These are phyloP conservation scores for Candida piceae DNA, from an alignment of 805 yeast species.

Conservation along the genomic window DNA sequence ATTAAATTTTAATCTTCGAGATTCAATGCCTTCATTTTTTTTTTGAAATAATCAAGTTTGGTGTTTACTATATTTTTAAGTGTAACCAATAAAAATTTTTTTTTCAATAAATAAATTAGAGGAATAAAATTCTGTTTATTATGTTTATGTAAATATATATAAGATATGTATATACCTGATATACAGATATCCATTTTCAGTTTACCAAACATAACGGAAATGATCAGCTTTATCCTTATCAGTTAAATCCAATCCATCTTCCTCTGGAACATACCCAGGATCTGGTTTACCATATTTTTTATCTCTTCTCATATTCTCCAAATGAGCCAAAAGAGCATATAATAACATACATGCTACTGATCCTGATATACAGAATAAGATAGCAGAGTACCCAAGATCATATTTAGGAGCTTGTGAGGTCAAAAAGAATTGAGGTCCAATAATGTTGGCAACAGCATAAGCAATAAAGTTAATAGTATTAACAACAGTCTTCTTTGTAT, in stretches of 20 bases:
- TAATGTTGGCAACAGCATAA: slow-evolving; percentile 43
- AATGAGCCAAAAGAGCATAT: slow-evolving; percentile 1
- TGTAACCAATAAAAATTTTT: too few relatives aligned
- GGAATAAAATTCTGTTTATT: too few relatives aligned
- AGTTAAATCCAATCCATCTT: slow-evolving; percentile 12
- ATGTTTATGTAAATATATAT: too few relatives aligned
- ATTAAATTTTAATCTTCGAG: too few relatives aligned
- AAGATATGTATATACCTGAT: too few relatives aligned
- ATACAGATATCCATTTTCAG: neutral
- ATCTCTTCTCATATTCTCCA: slow-evolving; percentile 20
- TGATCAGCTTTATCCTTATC: slow-evolving; percentile 11
- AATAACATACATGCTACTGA: slow-evolving; percentile 6
- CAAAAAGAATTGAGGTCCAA: slow-evolving; percentile 52
- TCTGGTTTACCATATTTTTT: slow-evolving; percentile 21
- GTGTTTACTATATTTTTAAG: too few relatives aligned
- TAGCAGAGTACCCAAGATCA: slow-evolving; percentile 23
- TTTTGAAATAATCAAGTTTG: too few relatives aligned
- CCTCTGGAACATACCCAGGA: neutral
- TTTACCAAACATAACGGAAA: slow-evolving; percentile 14
- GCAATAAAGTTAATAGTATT: slow-evolving; percentile 31
- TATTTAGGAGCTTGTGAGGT: slow-evolving; percentile 41
- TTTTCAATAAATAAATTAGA: too few relatives aligned
- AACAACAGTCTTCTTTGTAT: slow-evolving; percentile 46
- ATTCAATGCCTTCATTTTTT: too few relatives aligned
- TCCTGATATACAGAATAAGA: slow-evolving; percentile 6